These are phyloP conservation scores for Boletus sp. DNA, from an alignment of 768 basidiomycete genomes.

Conservation along the genomic window DNA sequence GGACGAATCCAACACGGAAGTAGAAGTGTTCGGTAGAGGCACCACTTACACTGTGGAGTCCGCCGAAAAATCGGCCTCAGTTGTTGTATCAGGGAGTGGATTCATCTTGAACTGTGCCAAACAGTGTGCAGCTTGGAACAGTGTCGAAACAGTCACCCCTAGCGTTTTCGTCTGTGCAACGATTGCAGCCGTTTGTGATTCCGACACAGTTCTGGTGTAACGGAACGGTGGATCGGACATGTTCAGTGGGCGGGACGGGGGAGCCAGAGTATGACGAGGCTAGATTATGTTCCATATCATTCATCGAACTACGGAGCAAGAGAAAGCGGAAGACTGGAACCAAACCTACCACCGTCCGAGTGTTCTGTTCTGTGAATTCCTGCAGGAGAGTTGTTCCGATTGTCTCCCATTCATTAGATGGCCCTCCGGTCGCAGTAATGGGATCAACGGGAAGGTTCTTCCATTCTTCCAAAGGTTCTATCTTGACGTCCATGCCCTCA, in stretches of 20 bases:
- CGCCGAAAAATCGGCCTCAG: slow-evolving; percentile 18
- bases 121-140: slow-evolving; percentile 25
- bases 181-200: slow-evolving; percentile 10
- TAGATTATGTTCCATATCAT: background rate
- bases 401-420: slow-evolving; percentile 14
- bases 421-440: slow-evolving; percentile 23
- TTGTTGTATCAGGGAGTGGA: slow-evolving; percentile 4
- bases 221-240: slow-evolving; percentile 8
- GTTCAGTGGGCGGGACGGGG: slow-evolving; percentile 5
- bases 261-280: slow-evolving; percentile 7
- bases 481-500: slow-evolving; percentile 7
- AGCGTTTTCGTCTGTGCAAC: slow-evolving; percentile 6
- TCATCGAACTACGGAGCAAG: background rate
- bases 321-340: background rate
- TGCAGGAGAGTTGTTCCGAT: slow-evolving; percentile 13
- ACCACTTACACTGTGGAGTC: slow-evolving; percentile 9
- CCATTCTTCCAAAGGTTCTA: slow-evolving; percentile 21
- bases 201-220: background rate
- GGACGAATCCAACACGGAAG: too few species aligned
- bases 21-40: background rate
- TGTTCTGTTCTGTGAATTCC: slow-evolving; percentile 4
- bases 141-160: slow-evolving; percentile 10
- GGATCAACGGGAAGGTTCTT: slow-evolving; percentile 26
- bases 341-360: slow-evolving; percentile 8
- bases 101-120: slow-evolving; percentile 23